Evolutionary conservation across 495 filamentous ascomycete species (phyloP).

Genomic region (Echria macrotheca): DNA sequence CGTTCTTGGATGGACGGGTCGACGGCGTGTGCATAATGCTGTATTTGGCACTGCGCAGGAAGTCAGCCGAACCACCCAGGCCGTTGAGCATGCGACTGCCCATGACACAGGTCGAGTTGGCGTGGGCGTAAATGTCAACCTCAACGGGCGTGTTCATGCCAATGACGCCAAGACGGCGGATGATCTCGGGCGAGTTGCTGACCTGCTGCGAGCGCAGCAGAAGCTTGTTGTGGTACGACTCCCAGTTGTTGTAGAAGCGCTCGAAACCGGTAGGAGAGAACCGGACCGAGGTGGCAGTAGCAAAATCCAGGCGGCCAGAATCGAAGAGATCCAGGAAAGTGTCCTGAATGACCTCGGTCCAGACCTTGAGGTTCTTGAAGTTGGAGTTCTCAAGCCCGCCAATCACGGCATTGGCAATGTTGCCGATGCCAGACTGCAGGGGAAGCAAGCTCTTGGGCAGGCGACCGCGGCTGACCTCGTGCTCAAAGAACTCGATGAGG

Average conservation of each 20-base stretch:
- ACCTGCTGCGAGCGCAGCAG: constrained; percentile 84
- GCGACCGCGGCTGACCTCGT: constrained; percentile 72
- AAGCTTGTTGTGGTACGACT: constrained; percentile 73
- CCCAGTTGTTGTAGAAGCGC: constrained; percentile 86
- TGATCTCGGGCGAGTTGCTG: constrained; percentile 92
- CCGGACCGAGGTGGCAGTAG: constrained; percentile 84
- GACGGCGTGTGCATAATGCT: constrained; percentile 91
- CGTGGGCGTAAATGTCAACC: constrained; percentile 92
- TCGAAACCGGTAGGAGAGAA: constrained; percentile 90
- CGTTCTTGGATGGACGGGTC: constrained; percentile 72
- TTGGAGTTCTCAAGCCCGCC: constrained; percentile 78
- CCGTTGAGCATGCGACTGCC: constrained; percentile 90
- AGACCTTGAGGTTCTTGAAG: constrained; percentile 83
- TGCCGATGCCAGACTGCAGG: constrained; percentile 85
- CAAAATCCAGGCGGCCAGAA: constrained; percentile 82
- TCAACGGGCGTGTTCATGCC: constrained; percentile 96
- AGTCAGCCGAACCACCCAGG: constrained; percentile 82
- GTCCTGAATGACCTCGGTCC: constrained; percentile 93
- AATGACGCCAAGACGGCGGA: constrained; percentile 79
- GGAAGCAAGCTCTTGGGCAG: constrained; percentile 75
- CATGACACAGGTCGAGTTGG: constrained; percentile 88
- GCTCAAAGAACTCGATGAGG: constrained; percentile 78
- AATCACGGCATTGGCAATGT: constrained; percentile 91
- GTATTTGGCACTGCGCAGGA: constrained; percentile 79
- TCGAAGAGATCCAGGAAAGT: constrained; percentile 94